phyloP scores from a whole-genome alignment of 306 rosid genomes.

The Betula pendula region DNA sequence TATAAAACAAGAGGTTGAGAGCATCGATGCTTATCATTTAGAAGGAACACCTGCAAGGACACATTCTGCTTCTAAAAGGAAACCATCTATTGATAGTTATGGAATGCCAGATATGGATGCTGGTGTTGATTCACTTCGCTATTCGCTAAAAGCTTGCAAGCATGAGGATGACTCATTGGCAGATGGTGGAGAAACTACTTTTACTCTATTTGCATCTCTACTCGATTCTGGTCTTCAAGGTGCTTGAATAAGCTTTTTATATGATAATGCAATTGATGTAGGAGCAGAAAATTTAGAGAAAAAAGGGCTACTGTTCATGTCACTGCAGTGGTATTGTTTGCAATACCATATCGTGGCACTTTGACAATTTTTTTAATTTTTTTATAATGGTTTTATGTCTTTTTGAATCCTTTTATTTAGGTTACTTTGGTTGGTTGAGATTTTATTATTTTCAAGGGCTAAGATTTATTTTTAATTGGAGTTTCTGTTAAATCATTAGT shows the following conservation, averaged over 20 bases:
- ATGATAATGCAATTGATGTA: neutral
- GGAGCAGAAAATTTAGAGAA: neutral
- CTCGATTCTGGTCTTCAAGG: constrained; percentile 90
- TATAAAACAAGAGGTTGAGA: constrained; percentile 73
- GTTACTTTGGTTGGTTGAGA: neutral
- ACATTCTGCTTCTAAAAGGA: constrained; percentile 50
- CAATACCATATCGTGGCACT: neutral
- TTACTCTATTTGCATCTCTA: constrained; percentile 67
- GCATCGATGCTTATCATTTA: constrained; percentile 45
- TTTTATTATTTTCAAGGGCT: neutral
- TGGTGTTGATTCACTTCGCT: constrained; percentile 57
- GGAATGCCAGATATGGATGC: constrained; percentile 51
- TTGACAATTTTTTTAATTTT: neutral
- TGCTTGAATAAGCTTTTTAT: constrained; percentile 34
- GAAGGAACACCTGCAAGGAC: constrained; percentile 54
- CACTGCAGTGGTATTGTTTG: neutral
- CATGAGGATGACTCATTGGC: constrained; percentile 63
- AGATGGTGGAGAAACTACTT: constrained; percentile 69
- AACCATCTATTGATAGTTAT: constrained; percentile 45
- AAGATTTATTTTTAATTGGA: neutral
- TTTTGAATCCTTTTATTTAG: neutral
- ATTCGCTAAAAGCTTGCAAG: constrained; percentile 61
- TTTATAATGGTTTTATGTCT: neutral
- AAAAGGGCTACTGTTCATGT: neutral
- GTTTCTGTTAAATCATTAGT: too few species aligned